phyloP scores from a whole-genome alignment of 495 filamentous ascomycete genomes.

The Friedmanniomyces endolithicus region DNA sequence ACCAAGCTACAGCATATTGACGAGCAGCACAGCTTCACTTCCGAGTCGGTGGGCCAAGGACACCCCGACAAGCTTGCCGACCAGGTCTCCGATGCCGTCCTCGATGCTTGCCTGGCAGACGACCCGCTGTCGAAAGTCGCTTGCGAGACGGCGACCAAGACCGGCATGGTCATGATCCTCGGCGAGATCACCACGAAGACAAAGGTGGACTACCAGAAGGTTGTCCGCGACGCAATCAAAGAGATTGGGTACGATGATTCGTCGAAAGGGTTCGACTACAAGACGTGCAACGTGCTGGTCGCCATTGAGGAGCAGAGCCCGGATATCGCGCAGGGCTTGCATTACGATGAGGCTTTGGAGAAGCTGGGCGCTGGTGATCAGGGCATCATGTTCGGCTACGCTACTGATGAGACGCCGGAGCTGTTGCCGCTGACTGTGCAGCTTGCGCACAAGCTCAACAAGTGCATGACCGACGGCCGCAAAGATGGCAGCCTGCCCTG shows the following conservation, averaged over 20 bases:
- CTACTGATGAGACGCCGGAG: conserved; percentile 97
- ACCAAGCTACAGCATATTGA: conserved; percentile 35
- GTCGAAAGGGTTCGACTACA: conserved; percentile 98
- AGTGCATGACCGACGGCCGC: conserved; percentile 77
- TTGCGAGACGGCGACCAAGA: conserved; percentile 99
- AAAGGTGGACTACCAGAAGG: conserved; percentile 89
- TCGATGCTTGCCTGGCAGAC: conserved; percentile 89
- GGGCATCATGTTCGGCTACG: conserved; percentile 99
- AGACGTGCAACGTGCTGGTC: conserved; percentile 96
- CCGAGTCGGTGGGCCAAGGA: conserved; percentile 95
- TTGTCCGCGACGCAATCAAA: conserved; percentile 90
- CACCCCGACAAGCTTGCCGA: conserved; percentile 39
- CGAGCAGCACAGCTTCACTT: conserved; percentile 69
- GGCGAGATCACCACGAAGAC: conserved; percentile 98
- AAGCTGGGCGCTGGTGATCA: conserved; percentile 98
- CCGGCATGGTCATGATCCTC: conserved; percentile 98
- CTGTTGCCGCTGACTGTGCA: conserved; percentile 85
- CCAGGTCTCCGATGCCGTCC: conserved; percentile 95
- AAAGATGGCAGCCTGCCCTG: conserved; percentile 78
- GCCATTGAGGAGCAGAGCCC: conserved; percentile 99
- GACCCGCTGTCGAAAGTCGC: conserved; percentile 97
- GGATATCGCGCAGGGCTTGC: conserved; percentile 96
- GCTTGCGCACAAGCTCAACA: conserved; percentile 90
- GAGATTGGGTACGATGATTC: conserved; percentile 97
- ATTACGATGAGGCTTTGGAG: conserved; percentile 93